A percentile compares a stretch with the other conserved stretches of the same genome.
Evolutionary conservation across 345 rosid species (phyloP).

Genomic region (Erysimum cheiranthoides): DNA sequence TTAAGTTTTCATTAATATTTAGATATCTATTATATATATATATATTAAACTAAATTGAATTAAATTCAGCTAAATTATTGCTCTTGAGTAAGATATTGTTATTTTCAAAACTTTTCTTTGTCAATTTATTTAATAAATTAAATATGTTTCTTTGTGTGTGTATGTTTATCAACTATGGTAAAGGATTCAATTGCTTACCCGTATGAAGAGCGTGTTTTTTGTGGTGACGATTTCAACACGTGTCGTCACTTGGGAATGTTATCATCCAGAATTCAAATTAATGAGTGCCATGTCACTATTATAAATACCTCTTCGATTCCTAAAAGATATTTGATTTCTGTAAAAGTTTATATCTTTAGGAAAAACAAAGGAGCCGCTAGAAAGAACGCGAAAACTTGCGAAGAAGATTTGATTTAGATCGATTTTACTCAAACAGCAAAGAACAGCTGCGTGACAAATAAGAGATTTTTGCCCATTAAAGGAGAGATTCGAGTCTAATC

Average conservation of each 20-base stretch:
- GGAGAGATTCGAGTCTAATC: conserved; percentile 1
- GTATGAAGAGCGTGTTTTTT: conserved; percentile 23
- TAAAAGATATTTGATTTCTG: background rate
- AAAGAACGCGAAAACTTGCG: background rate
- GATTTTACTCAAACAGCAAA: background rate
- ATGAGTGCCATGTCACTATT: conserved; percentile 15
- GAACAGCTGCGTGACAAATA: background rate
- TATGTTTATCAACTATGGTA: conserved; percentile 21
- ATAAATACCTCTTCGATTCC: conserved; percentile 17
- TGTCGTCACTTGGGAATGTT: conserved; percentile 11
- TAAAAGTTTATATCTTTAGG: background rate
- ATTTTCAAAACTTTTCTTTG: background rate
- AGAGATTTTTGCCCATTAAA: background rate
- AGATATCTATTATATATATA: background rate
- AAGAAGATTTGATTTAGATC: conserved; percentile 6
- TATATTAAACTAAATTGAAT: background rate
- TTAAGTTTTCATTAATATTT: background rate
- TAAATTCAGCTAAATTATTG: background rate
- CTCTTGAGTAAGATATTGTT: background rate
- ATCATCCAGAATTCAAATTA: background rate
- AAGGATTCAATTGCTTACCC: conserved; percentile 39
- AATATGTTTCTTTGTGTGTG: background rate
- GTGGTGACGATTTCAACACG: conserved; percentile 23
- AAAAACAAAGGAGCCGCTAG: background rate
- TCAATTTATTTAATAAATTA: background rate